Evolutionary conservation across 164 flowering plant species (phyloP), one percentile per base, ranked within the genome.

Genomic region (Berberis thunbergii): DNA sequence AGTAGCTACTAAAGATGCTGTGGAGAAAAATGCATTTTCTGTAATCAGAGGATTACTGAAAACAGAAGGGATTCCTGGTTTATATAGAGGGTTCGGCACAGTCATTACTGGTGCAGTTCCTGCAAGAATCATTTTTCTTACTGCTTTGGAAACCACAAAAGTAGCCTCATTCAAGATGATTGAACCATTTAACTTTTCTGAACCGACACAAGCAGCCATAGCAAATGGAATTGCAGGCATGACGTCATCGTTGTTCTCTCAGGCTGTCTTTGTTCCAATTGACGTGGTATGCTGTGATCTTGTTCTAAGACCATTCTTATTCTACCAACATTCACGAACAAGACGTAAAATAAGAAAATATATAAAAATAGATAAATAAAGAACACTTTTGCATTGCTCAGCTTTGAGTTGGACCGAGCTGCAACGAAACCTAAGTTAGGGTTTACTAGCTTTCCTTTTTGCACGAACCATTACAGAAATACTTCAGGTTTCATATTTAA

Each of bases 181-280:
- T 59, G 85, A 87, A 66, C 89, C 91, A 10, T 78, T 88, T 66
- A 81, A 81, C 41, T 60, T 87, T 1, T 86, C 97, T 60, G 99
- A 94, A 70, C 85, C 97, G 66, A 72, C 86, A 54, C 67, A 91
- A 64, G 99, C 97, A 43, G 99, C 99, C 26, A 60, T 91, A 63
- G 96, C 97, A 41, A 94, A 94, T 79, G 99, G 97, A 13, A 7
- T 86, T 73, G 99, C 90, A 69, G 99, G 99, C 73, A 83, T 94
- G 97, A 69, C 78, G n/a, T 82, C 88, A 46, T 83, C 99, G 49
- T 80, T 91, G 53, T 75, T 76, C 72, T 67, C 99, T 49, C 99
- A 94, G 73, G 80, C 84, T 58, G 87, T 87, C 3, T 94, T 91
- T 85, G 97, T 91, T 76, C 99, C 99, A 7, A 78, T 94, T 74